Evolutionary conservation across 768 basidiomycete species (phyloP), one percentile per base, ranked within the genome.

Genomic region (Clitopilus hobsonii): DNA sequence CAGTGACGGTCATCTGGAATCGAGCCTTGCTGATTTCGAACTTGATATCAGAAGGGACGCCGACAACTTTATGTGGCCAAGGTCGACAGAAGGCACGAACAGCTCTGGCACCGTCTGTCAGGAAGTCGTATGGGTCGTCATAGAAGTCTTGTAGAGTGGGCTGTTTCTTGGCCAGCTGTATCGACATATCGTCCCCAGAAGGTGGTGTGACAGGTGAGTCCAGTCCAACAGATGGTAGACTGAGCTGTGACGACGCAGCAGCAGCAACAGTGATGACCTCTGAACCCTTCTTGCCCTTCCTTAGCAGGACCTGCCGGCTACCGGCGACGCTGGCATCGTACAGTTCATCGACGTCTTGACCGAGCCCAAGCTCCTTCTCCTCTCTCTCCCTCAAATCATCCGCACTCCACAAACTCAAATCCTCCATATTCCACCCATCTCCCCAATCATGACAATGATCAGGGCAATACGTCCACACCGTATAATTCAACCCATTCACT

Each of bases 401-500:
- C 3, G 69, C 60, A 61, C 86, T 88, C 91, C 91, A 98, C 13
- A 98, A 58, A 59, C 90, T 93, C 56, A 98, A 68, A 71, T 98
- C 96, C 72, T 99, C 96, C 71, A 91, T 83, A 67, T 98, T 95
- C 96, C 95, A 99, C 0, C 86, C 86, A 70, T 99, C 96, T 13
- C 96, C 94, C 91, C 91, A 97, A 64, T 82, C 74, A 65, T 98
- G 92, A 23, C 76, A 77, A 64, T 86, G 86, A 61, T 96, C 90
- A 0, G 89, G 75, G 56, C 88, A 88, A 66, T 95, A 97, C 28
- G 85, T 89, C 94, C 94, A 97, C 7, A 92, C 72, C 47, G 93
- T 94, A 68, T 83, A 96, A 61, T 78, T 91, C 56, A 95, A 68
- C 29, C 69, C 78, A 60, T 92, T 92, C 8, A 70, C 65, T 0